These are phyloP conservation scores for Sphagnum fallax DNA, from an alignment of 228 moss, liverwort and hornwort genomes.

Conservation along the genomic window DNA sequence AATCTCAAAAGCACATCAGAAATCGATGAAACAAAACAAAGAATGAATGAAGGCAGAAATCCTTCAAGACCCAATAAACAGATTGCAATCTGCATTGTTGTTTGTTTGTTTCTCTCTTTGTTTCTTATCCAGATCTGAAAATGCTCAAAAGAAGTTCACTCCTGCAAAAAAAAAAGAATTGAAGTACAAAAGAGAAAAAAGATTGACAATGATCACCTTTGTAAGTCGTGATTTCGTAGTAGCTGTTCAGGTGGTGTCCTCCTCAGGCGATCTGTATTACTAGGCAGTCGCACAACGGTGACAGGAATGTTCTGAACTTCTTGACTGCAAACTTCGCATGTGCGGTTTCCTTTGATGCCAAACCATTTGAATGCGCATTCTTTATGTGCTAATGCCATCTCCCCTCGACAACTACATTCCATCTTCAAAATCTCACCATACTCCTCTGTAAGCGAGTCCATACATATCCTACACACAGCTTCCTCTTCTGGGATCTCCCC, in stretches of 20 bases:
- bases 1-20: no score
- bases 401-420: slow-evolving; percentile 56
- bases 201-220: no score
- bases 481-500: slow-evolving; percentile 56
- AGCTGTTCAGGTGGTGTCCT: neutral
- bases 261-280: neutral
- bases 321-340: slow-evolving; percentile 55
- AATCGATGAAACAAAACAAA: no score
- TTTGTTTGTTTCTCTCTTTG: no score
- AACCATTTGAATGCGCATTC: slow-evolving; percentile 68
- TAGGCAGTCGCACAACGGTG: slow-evolving; percentile 26
- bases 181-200: no score
- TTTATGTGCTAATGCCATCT: slow-evolving; percentile 52
- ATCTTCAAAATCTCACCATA: slow-evolving; percentile 55
- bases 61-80: no score
- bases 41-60: no score
- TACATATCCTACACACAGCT: slow-evolving; percentile 58
- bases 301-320: slow-evolving; percentile 51
- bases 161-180: no score
- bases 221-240: neutral
- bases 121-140: no score
- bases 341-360: slow-evolving; percentile 52
- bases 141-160: no score
- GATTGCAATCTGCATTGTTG: no score
- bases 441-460: slow-evolving; percentile 50